Evolutionary conservation across 1,139 yeast species (phyloP), one percentile per base, ranked within the genome.

Genomic region (Protomyces gravidus): DNA sequence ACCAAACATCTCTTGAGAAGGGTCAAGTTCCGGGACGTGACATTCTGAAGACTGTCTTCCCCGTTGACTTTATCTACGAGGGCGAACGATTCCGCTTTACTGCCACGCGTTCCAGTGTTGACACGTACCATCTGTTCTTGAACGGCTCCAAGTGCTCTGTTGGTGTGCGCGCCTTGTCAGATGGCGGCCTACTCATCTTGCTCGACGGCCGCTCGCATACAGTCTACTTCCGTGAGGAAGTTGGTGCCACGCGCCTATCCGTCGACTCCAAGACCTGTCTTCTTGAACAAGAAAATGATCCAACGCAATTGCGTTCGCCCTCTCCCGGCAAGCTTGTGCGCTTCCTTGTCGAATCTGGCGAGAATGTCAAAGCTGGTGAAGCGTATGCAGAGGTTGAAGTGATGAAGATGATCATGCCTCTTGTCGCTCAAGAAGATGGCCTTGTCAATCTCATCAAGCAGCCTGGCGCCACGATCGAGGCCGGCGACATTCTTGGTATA

Each of bases 381-480:
- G 84, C 97, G 50, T 94, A 83, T 70, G 98, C 98, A 50, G 98
- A 92, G 76, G 96, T 92, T 62, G 99, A 92, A 77, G 98, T 92
- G 67, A 92, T 92, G 99, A 92, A 92, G 76, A 90, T 90, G 97
- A 72, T 72, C 65, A 73, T 74, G 76, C 76, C 76, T 30, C 59
- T 69, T 48, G 56, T 51, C 33, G 92, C 97, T 33, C 89, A 84
- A 73, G 98, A 90, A 73, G 85, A 87, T 69, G 99, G 99, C 79
- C 78, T 82, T 63, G 89, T 90, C 56, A 97, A 92, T 76, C 78
- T 89, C 59, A 83, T 92, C 70, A 90, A 92, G 74, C 98, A 94
- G 75, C 97, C 98, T n/a, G 99, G 99, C 62, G 85, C 97, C 9
- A 89, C 96, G 45, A 86, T 92, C 63, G 83, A 83, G 68, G 97